Conservation (phyloP, 2,329 filamentous ascomycete species). For the Apiospora phragmitis region DNA sequence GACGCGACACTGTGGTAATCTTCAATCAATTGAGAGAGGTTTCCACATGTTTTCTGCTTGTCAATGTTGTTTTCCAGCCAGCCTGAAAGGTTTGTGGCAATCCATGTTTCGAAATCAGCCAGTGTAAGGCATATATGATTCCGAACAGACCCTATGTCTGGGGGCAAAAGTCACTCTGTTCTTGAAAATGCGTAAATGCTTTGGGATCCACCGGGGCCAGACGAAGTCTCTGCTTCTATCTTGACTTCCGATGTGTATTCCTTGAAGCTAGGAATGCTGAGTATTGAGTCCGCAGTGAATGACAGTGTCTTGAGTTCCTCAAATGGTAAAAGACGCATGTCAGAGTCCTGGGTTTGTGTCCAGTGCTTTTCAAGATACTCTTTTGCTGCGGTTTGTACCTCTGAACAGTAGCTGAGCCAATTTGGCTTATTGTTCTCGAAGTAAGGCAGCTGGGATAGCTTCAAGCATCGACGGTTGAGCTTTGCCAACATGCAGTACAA, state of each 20-base stretch:
- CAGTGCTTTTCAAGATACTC: not conserved
- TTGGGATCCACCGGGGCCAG: not conserved
- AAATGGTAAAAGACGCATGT: not conserved
- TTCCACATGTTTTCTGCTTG: not conserved
- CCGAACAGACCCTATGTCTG: not conserved
- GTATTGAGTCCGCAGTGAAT: not conserved
- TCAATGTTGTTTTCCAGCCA: not conserved
- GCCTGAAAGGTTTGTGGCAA: not conserved
- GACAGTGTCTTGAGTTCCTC: not conserved
- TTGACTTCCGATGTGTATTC: not conserved
- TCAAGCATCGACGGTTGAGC: constrained; percentile 7
- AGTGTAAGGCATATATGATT: not conserved
- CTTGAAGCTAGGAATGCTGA: not conserved
- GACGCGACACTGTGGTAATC: not conserved
- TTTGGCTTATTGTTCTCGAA: not conserved
- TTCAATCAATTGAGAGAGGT: not conserved
- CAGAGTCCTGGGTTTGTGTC: not conserved
- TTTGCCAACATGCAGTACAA: constrained; percentile 13
- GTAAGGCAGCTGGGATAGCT: not conserved
- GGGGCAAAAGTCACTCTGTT: not conserved
- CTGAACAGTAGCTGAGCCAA: not conserved
- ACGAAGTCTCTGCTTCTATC: not conserved
- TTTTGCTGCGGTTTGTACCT: not conserved
- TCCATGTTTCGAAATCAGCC: constrained; percentile 8
- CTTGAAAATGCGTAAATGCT: not conserved